Percentiles rank a stretch among this genome's conserved stretches.
Conservation (phyloP, 1,284 basidiomycete species). For the Leucoagaricus sp. region DNA sequence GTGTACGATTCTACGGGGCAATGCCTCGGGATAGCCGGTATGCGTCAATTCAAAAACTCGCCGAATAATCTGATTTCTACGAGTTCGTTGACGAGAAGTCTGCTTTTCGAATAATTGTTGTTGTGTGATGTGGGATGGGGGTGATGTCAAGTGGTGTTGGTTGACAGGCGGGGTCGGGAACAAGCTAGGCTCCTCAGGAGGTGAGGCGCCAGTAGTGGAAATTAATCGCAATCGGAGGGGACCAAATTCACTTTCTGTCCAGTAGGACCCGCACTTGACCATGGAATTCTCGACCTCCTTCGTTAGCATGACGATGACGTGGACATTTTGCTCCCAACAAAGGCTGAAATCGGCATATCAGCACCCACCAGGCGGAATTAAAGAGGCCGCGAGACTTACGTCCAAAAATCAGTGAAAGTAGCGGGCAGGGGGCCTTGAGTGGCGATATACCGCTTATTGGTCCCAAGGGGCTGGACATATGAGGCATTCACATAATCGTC, state of each 20-base stretch:
- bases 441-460: conserved; percentile 85
- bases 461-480: conserved; percentile 84
- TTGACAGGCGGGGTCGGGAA: conserved; percentile 8
- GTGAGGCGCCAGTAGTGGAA: conserved; percentile 52
- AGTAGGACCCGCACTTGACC: conserved; percentile 93
- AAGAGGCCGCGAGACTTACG: conserved; percentile 55
- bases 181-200: conserved; percentile 21
- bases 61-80: conserved; percentile 46
- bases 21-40: conserved; percentile 53
- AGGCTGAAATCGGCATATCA: conserved; percentile 43
- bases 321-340: conserved; percentile 80
- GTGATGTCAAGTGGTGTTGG: neutral
- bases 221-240: conserved; percentile 65
- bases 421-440: conserved; percentile 94
- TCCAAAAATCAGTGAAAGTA: conserved; percentile 95
- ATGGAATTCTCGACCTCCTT: conserved; percentile 88
- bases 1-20: conserved; percentile 69
- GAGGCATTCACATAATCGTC: conserved; percentile 96
- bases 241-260: conserved; percentile 76
- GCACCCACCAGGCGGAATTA: conserved; percentile 1
- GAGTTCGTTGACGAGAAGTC: conserved; percentile 17
- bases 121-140: neutral
- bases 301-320: conserved; percentile 88
- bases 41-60: conserved; percentile 74
- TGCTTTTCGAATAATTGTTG: conserved; percentile 10